phyloP scores from a whole-genome alignment of 352 stramenopile genomes.

The Globisporangium takayamanum region DNA sequence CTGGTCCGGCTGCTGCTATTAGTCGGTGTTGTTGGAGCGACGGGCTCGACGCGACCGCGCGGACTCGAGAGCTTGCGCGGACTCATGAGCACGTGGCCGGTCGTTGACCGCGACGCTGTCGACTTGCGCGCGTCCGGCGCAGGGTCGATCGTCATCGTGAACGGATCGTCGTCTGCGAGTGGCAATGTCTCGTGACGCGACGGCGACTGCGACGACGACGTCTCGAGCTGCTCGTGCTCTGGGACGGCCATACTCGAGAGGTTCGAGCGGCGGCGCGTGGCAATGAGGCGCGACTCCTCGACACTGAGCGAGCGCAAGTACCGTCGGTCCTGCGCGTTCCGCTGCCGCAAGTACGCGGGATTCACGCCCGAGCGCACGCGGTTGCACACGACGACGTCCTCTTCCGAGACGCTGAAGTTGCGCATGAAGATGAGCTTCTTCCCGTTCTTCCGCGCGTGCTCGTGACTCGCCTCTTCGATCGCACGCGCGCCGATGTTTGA shows the following conservation, averaged over 20 bases:
- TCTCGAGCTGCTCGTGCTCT: slow-evolving; percentile 13
- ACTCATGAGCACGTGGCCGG: slow-evolving; percentile 4
- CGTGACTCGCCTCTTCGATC: slow-evolving; percentile 37
- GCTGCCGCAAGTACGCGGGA: slow-evolving; percentile 34
- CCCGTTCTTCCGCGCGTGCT: slow-evolving; percentile 23
- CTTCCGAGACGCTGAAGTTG: slow-evolving; percentile 56
- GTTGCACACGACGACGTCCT: slow-evolving; percentile 70
- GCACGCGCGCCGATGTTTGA: slow-evolving; percentile 43
- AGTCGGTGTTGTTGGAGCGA: neutral
- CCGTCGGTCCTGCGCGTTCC: slow-evolving; percentile 27
- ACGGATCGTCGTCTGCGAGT: slow-evolving; percentile 8
- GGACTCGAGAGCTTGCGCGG: slow-evolving; percentile 12
- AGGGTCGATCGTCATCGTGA: slow-evolving; percentile 10
- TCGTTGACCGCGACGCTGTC: slow-evolving; percentile 2
- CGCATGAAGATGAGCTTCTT: slow-evolving; percentile 55
- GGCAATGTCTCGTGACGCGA: too few relatives aligned
- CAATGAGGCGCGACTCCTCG: slow-evolving; percentile 34
- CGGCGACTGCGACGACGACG: slow-evolving; percentile 9
- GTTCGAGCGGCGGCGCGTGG: slow-evolving; percentile 27
- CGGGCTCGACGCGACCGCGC: slow-evolving; percentile 2
- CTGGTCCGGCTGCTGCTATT: slow-evolving; percentile 11
- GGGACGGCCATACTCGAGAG: slow-evolving; percentile 3
- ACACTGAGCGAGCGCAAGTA: slow-evolving; percentile 50
- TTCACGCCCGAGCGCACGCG: slow-evolving; percentile 52
- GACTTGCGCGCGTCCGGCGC: slow-evolving; percentile 5